Base-by-base conservation (phyloP, 169 alveolate genomes). In the Cyclospora cayetanensis region DNA sequence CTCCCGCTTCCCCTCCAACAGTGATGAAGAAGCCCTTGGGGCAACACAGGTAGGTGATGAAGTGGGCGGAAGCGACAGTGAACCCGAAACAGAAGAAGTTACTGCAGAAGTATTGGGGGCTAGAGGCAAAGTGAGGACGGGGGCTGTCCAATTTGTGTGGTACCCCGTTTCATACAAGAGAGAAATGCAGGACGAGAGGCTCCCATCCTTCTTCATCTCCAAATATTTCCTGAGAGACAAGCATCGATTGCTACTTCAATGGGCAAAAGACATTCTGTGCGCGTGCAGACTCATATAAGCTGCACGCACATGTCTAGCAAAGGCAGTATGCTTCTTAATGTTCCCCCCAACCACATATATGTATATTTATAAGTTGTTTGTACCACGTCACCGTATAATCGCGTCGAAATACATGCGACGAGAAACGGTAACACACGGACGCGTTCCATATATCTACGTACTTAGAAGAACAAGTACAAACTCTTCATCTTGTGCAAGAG, bases 141-240 rank as follows among this genome's bases (percentile, higher is more conserved):
- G 84, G 65, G 92, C 94, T 39, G 53, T 68, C 96, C 96, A 95
- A 79, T 93, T 95, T 27, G 96, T 92, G 66, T 74, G 43, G 77
- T 95, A 95, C 1, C 96, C 96, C 39, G 90, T 84, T 35, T 92
- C 95, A 74, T 95, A 95, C 35, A 95, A 89, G 29, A 66, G 87
- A 86, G 50, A 37, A 12, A 95, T 84, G 63, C 92, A 80, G 55
- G 41, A 82, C 46, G 72, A 52, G 80, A 95, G 90, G 22, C 42
- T 34, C 66, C 95, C 95, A 42, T 39, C 76, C n/a, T 22, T 63
- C 39, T 83, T 65, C 50, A 84, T 68, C 74, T 90, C 85, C 74
- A 86, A 79, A 39, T 94, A 95, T 50, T 79, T 84, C 91, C 97
- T 95, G 92, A n/a, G 63, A 4, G 4, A 34, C 27, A 18, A n/a